These are phyloP conservation scores for Teunomyces cretensis DNA, from an alignment of 805 yeast species.

Conservation along the genomic window DNA sequence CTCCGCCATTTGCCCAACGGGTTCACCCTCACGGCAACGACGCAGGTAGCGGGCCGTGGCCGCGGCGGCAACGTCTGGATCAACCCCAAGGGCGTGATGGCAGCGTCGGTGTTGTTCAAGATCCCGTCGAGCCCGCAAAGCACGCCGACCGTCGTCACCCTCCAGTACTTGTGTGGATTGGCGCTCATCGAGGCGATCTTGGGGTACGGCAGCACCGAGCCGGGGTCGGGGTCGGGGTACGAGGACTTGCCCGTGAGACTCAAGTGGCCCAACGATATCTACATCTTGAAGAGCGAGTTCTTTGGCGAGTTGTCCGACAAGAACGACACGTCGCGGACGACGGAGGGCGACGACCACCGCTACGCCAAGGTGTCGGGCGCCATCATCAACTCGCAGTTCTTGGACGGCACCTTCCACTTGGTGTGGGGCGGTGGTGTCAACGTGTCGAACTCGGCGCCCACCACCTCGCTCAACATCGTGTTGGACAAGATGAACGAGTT, in stretches of 20 bases:
- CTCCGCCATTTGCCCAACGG: slow-evolving; percentile 69
- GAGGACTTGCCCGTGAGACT: slow-evolving; percentile 74
- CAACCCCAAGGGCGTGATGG: slow-evolving; percentile 88
- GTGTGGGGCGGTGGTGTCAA: slow-evolving; percentile 89
- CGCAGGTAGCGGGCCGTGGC: slow-evolving; percentile 90
- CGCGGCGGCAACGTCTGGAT: slow-evolving; percentile 96
- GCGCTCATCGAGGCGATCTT: slow-evolving; percentile 80
- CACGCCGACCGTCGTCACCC: slow-evolving; percentile 59
- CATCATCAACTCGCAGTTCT: slow-evolving; percentile 72
- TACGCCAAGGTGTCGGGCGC: slow-evolving; percentile 83
- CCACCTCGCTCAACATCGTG: slow-evolving; percentile 80
- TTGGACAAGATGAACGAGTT: slow-evolving; percentile 59
- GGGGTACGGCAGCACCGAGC: slow-evolving; percentile 46
- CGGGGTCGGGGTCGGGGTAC: slow-evolving; percentile 52
- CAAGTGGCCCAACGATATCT: slow-evolving; percentile 97
- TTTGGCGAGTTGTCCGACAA: slow-evolving; percentile 30
- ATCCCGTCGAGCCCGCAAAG: slow-evolving; percentile 37
- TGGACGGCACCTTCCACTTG: slow-evolving; percentile 58
- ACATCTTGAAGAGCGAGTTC: slow-evolving; percentile 66
- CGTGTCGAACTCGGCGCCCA: slow-evolving; percentile 82
- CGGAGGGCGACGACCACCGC: slow-evolving; percentile 58
- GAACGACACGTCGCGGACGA: slow-evolving; percentile 32
- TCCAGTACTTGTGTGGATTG: slow-evolving; percentile 81
- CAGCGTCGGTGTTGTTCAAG: slow-evolving; percentile 69
- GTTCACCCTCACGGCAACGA: slow-evolving; percentile 65